phyloP scores from a whole-genome alignment of 768 basidiomycete species.

The Boletus pseudo-olivaceus region DNA sequence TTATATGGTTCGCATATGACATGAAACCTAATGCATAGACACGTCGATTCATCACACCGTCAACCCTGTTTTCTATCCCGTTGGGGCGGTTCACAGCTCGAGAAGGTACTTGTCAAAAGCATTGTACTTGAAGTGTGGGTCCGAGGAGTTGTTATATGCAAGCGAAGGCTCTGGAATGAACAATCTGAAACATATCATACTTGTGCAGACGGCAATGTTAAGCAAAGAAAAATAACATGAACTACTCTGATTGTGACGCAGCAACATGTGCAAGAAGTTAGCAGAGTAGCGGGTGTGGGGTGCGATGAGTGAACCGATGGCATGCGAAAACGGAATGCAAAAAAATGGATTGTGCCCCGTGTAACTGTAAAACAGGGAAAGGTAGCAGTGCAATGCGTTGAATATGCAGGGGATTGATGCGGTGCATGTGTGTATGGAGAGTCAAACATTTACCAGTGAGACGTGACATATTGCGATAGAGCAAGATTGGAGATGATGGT shows the following conservation, averaged over 20 bases:
- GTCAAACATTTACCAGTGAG: conserved; percentile 21
- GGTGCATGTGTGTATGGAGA: conserved; percentile 21
- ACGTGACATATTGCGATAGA: conserved; percentile 13
- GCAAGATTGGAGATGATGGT: conserved; percentile 7
- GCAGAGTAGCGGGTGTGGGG: conserved; percentile 7
- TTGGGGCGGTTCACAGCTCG: not conserved
- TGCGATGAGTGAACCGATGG: conserved; percentile 14
- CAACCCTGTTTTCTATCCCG: not conserved
- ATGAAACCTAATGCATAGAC: not conserved
- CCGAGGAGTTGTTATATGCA: conserved; percentile 5
- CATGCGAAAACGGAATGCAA: conserved; percentile 25
- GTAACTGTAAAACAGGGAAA: conserved; percentile 13
- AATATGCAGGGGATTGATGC: conserved; percentile 21
- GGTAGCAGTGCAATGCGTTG: conserved; percentile 21
- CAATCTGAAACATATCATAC: conserved; percentile 19
- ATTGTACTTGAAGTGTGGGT: not conserved
- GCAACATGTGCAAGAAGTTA: conserved; percentile 17
- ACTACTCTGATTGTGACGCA: conserved; percentile 6
- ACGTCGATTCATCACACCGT: not conserved
- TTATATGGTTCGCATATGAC: not conserved
- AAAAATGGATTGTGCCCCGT: conserved; percentile 15
- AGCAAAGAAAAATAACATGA: conserved; percentile 18
- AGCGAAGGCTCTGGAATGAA: conserved; percentile 1
- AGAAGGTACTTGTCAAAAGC: not conserved
- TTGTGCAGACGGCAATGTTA: conserved; percentile 11